Base-by-base conservation (phyloP, 2,329 filamentous ascomycete genomes). In the Penicillium janthinellum region DNA sequence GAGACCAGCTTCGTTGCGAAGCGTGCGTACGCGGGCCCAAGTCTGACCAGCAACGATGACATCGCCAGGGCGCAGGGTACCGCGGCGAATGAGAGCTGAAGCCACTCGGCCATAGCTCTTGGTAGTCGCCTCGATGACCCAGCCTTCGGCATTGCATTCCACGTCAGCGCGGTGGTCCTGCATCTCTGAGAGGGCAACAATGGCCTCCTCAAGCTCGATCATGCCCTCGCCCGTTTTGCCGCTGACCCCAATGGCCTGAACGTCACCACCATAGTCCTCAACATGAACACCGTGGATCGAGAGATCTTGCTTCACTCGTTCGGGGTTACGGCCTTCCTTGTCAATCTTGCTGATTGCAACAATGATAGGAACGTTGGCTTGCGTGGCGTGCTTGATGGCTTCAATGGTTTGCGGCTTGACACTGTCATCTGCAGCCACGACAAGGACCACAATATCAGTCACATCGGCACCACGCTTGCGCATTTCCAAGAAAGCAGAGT, bases 311-410 rank as follows among this genome's bases (percentile, higher is more conserved):
- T 98, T 98, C 63, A 98, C 93, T 50, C 87, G 85, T 44, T 97
- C 90, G 11, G 92, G 79, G 54, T 92, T 86, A 5, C 90, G 88
- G 60, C 91, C 89, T 60, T 90, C 87, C 77, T 95, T 96, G 79
- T 99, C 95, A 54, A 96, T 86, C 78, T 99, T 99, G 81, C 95
- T 99, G 78, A 98, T 94, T 15, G 96, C 96, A 53, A 99, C 95
- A 59, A 99, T 96, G 52, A 99, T 94, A 5, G 95, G 94, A 0
- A 98, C 95, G 62, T 90, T 89, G 53, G 95, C 91, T 34, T 86
- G 83, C 58, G 89, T 90, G 7, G 95, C 94, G 73, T 99, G 95
- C 76, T 96, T 97, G 73, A 99, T 88, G 5, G 95, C 95, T 79
- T 99, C 95, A 2, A 98, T 82, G 0, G 96, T 99, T 73, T 99